Evolutionary conservation across 768 basidiomycete species (phyloP), one percentile per base, ranked within the genome.

Genomic region (Suillus paluster): DNA sequence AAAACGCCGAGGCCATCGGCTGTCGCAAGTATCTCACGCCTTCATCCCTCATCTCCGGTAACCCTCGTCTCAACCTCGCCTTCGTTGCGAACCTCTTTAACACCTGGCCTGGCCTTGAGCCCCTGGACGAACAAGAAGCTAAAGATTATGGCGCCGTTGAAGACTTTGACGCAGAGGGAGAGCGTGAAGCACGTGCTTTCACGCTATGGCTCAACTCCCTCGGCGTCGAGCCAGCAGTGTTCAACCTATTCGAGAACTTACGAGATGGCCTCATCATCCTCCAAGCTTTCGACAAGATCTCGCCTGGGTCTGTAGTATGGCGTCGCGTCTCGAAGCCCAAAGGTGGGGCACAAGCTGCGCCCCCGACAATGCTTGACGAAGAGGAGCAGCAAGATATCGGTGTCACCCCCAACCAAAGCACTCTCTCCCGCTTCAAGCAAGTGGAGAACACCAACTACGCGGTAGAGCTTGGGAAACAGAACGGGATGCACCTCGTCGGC

Each of bases 81-180:
- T 99, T 99, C 73, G 97, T 98, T 62, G 97, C 97, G 44, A 97
- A 99, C 77, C 84, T 99, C 58, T 99, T 99, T 86, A 99, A 99
- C 81, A 99, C 94, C 2, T 89, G 92, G 77, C 97, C 97, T 0
- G 94, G 97, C 0, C 88, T 99, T 36, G 97, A 86, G 64, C 97
- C 97, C 2, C 85, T 99, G 49, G 95, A 97, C 71, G 95, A 95
- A 70, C 86, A 94, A 71, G 95, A 98, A 73, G 91, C 91, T 5
- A 95, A 97, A 64, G 91, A 92, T 67, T 93, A 93, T 63, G 92
- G 92, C 25, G 86, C 81, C 0, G 85, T 99, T 39, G 97, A 98
- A 70, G 97, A 99, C 78, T 99, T 99, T 68, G 97, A 99, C 64
- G 97, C 97, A 1, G 97, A 99, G 75, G 97, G 97, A 63, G 97